Percentiles rank a stretch among this genome's conserved stretches.
These are phyloP conservation scores for Monoraphidium neglectum DNA, from an alignment of 139 green algal species.

Conservation along the genomic window DNA sequence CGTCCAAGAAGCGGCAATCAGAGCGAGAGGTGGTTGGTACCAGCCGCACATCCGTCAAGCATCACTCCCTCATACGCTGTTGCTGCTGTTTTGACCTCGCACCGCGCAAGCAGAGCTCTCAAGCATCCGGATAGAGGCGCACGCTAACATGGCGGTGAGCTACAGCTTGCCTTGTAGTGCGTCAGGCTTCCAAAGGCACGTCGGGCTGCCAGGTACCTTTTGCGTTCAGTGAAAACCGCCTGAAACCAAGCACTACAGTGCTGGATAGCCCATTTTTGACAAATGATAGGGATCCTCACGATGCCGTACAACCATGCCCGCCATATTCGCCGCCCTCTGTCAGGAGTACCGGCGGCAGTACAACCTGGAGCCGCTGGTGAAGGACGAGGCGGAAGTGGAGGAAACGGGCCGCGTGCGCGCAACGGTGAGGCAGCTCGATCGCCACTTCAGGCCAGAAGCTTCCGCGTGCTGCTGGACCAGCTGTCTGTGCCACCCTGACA, in stretches of 20 bases:
- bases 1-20: too few species aligned
- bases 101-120: constrained; percentile 5
- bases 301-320: neutral
- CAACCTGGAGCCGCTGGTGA: constrained; percentile 79
- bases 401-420: constrained; percentile 45
- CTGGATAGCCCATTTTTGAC: neutral
- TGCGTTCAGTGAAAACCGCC: neutral
- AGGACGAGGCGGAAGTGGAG: constrained; percentile 60
- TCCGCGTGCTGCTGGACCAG: neutral
- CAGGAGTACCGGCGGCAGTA: constrained; percentile 70
- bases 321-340: neutral
- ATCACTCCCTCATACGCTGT: too few species aligned
- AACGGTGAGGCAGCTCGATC: constrained; percentile 37
- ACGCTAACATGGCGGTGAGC: constrained; percentile 38
- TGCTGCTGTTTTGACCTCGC: neutral
- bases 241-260: neutral
- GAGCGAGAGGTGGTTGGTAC: too few species aligned
- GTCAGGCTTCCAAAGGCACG: too few species aligned
- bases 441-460: neutral
- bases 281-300: neutral
- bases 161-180: too few species aligned
- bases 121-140: constrained; percentile 14
- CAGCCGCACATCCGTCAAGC: neutral
- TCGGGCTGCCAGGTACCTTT: too few species aligned
- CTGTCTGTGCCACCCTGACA: neutral